These are phyloP conservation scores for Penicillium occitanis DNA, from an alignment of 2,329 filamentous ascomycete species.

Conservation along the genomic window DNA sequence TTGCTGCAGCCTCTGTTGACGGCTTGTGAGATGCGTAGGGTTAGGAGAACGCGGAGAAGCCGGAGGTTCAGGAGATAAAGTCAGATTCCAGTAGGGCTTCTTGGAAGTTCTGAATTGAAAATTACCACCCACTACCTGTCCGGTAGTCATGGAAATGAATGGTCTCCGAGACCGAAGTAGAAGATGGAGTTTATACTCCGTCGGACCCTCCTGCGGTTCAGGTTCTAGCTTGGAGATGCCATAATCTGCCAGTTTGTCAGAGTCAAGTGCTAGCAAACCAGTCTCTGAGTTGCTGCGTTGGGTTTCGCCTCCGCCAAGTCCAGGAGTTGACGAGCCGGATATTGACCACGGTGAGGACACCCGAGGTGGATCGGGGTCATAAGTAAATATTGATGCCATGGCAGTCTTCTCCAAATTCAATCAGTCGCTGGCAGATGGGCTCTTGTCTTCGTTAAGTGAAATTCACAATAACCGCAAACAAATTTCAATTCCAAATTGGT, in stretches of 20 bases:
- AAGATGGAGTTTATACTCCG: constrained; percentile 94
- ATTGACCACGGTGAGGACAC: constrained; percentile 88
- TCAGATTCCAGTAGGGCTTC: constrained; percentile 33
- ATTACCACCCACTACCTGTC: constrained; percentile 53
- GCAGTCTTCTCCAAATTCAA: background rate
- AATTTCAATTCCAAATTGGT: too few species aligned
- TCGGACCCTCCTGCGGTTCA: constrained; percentile 90
- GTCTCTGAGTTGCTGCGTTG: constrained; percentile 33
- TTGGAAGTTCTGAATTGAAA: constrained; percentile 44
- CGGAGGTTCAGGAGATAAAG: constrained; percentile 24
- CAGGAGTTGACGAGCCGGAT: constrained; percentile 48
- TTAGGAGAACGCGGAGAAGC: constrained; percentile 32
- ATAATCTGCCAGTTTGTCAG: constrained; percentile 53
- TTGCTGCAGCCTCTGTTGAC: constrained; percentile 82
- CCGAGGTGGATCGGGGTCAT: constrained; percentile 79
- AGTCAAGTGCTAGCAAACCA: constrained; percentile 42
- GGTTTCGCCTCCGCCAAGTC: constrained; percentile 28
- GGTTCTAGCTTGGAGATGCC: constrained; percentile 75
- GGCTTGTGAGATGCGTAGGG: constrained; percentile 63
- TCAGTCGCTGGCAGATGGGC: background rate
- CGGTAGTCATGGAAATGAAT: constrained; percentile 71
- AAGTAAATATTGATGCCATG: constrained; percentile 97
- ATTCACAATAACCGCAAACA: background rate
- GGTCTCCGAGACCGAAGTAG: constrained; percentile 74
- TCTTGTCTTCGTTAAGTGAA: background rate